Conservation (phyloP, 495 filamentous ascomycete species). For the Oidiodendron maius region DNA sequence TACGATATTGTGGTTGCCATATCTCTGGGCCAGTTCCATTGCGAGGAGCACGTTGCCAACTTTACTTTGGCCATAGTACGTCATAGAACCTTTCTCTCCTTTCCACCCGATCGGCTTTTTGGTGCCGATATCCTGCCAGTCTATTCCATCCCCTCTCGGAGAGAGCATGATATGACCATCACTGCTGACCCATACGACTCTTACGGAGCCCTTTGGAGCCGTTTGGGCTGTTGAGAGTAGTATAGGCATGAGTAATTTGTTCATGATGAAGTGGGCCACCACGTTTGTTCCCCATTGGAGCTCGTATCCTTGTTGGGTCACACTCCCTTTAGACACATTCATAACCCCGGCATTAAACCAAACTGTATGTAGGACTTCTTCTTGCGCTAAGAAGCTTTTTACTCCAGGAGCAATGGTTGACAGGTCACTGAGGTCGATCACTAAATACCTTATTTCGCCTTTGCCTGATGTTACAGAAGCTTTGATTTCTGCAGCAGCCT, state of each 20-base stretch:
- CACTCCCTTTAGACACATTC: slow-evolving; percentile 18
- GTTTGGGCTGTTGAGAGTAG: slow-evolving; percentile 27
- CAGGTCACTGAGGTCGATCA: slow-evolving; percentile 43
- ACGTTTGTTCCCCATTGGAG: slow-evolving; percentile 33
- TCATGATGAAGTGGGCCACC: slow-evolving; percentile 35
- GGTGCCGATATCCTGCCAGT: no score
- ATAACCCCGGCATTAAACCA: slow-evolving; percentile 52
- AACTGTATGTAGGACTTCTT: slow-evolving; percentile 43
- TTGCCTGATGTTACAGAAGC: background rate
- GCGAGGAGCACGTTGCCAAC: no score
- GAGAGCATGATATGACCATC: background rate
- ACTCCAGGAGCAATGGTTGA: slow-evolving; percentile 41
- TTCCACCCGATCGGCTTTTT: no score
- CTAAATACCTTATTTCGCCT: slow-evolving; percentile 36
- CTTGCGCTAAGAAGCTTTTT: slow-evolving; percentile 29
- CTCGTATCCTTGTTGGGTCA: slow-evolving; percentile 33
- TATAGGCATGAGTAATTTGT: slow-evolving; percentile 38
- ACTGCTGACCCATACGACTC: slow-evolving; percentile 37
- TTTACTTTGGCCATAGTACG: no score
- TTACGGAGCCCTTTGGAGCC: slow-evolving; percentile 11
- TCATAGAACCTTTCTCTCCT: no score
- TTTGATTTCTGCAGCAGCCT: slow-evolving; percentile 28
- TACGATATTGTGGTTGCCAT: no score
- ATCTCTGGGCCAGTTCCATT: no score
- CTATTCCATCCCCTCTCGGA: background rate